phyloP scores from a whole-genome alignment of 2,329 filamentous ascomycete species.

The Anisogramma anomala region DNA sequence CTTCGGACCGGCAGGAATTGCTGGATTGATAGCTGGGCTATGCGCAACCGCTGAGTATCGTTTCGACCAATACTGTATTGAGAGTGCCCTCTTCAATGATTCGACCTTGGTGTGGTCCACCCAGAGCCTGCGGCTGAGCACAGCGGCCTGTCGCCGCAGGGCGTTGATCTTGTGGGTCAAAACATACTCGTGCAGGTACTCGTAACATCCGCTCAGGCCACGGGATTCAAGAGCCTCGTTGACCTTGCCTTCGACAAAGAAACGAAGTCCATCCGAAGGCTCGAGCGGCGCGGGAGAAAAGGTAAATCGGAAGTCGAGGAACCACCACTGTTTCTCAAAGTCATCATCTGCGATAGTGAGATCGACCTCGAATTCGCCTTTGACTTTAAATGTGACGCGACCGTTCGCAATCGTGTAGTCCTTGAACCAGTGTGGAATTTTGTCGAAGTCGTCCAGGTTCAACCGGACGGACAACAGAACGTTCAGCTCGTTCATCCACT shows the following conservation, averaged over 20 bases:
- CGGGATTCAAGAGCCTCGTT: conserved; percentile 60
- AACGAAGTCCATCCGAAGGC: conserved; percentile 51
- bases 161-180: conserved; percentile 85
- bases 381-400: conserved; percentile 77
- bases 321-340: conserved; percentile 74
- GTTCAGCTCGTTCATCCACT: conserved; percentile 70
- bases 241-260: conserved; percentile 55
- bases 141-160: conserved; percentile 63
- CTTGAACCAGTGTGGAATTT: conserved; percentile 61
- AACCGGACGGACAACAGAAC: conserved; percentile 71
- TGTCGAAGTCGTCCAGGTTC: conserved; percentile 72
- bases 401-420: conserved; percentile 72
- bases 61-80: conserved; percentile 82
- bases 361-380: conserved; percentile 83
- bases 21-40: not conserved
- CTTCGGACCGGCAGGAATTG: conserved; percentile 34
- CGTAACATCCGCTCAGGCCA: conserved; percentile 70
- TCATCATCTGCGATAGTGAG: conserved; percentile 83
- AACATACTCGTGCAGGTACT: conserved; percentile 75
- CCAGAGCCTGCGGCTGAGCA: conserved; percentile 63
- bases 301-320: conserved; percentile 79
- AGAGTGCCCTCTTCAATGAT: conserved; percentile 65
- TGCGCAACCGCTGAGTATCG: conserved; percentile 43
- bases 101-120: conserved; percentile 67
- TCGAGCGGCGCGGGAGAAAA: conserved; percentile 58